These are phyloP conservation scores for Chimonanthus salicifolius DNA, from an alignment of 164 flowering plant species.

Conservation along the genomic window DNA sequence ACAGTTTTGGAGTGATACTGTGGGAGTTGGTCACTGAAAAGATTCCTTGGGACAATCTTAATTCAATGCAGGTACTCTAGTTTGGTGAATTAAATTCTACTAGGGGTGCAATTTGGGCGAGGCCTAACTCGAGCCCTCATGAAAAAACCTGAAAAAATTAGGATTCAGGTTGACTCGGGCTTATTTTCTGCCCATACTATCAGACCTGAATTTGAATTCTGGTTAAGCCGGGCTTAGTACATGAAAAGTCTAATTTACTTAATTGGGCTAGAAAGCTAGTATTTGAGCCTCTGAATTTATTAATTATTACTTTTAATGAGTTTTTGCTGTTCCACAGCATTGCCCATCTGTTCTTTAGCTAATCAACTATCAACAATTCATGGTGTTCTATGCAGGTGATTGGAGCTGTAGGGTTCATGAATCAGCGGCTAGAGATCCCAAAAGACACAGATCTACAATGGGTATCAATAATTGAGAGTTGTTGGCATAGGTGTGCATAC, in stretches of 20 bases:
- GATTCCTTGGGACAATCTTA: slow-evolving; percentile 96
- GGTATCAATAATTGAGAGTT: slow-evolving; percentile 82
- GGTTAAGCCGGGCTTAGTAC: too few species aligned
- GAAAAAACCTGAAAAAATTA: too few species aligned
- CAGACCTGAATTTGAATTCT: too few species aligned
- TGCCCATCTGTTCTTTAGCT: neutral
- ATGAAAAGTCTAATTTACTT: too few species aligned
- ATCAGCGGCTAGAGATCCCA: slow-evolving; percentile 88
- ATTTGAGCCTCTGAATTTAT: too few species aligned
- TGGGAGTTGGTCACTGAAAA: slow-evolving; percentile 97
- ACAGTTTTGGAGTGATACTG: slow-evolving; percentile 87
- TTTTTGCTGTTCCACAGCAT: neutral
- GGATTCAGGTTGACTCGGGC: neutral
- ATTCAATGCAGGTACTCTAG: slow-evolving; percentile 80
- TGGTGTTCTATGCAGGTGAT: slow-evolving; percentile 53
- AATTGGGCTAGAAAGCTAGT: too few species aligned
- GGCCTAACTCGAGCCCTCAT: neutral
- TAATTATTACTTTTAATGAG: too few species aligned
- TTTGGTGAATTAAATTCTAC: neutral
- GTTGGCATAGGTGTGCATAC: slow-evolving; percentile 71
- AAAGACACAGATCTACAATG: slow-evolving; percentile 70
- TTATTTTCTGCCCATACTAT: too few species aligned
- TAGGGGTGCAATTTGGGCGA: neutral
- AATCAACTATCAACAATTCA: neutral
- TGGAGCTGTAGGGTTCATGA: slow-evolving; percentile 97